These are phyloP conservation scores for Elsinoe australis DNA, from an alignment of 2,329 filamentous ascomycete genomes.

Conservation along the genomic window DNA sequence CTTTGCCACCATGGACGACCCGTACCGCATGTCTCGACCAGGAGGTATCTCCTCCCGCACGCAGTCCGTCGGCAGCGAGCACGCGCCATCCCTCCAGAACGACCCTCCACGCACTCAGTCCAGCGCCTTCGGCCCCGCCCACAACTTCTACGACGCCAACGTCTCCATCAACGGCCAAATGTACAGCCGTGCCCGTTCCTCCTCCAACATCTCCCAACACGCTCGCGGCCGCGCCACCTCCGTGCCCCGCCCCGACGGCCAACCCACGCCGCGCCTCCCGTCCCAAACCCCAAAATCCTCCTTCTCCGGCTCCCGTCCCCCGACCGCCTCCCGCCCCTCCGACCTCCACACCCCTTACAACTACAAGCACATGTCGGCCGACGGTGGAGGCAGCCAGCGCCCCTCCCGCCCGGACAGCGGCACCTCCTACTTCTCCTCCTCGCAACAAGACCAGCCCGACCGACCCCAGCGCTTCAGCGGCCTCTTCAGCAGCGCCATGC, in stretches of 20 bases:
- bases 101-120: constrained; percentile 10
- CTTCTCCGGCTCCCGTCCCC: constrained; percentile 30
- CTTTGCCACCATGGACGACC: constrained; percentile 29
- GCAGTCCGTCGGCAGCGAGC: constrained; percentile 20
- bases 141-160: constrained; percentile 11
- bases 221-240: constrained; percentile 28
- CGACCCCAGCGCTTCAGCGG: constrained; percentile 23
- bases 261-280: constrained; percentile 20
- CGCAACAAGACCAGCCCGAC: constrained; percentile 20
- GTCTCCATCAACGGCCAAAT: constrained; percentile 10
- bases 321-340: constrained; percentile 28
- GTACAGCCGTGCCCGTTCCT: constrained; percentile 3
- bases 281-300: constrained; percentile 38
- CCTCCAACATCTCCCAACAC: constrained; percentile 9
- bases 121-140: not conserved
- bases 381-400: constrained; percentile 17
- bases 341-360: constrained; percentile 16
- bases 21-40: constrained; percentile 18
- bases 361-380: constrained; percentile 23
- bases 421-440: constrained; percentile 28
- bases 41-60: constrained; percentile 17
- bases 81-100: constrained; percentile 18
- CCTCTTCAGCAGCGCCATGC: constrained; percentile 30
- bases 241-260: constrained; percentile 16
- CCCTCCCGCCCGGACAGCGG: constrained; percentile 27